A percentile compares a stretch with the other conserved stretches of the same genome.
Evolutionary conservation across 1,284 basidiomycete genomes (phyloP).

Genomic region (Cryptococcus maquisensis): DNA sequence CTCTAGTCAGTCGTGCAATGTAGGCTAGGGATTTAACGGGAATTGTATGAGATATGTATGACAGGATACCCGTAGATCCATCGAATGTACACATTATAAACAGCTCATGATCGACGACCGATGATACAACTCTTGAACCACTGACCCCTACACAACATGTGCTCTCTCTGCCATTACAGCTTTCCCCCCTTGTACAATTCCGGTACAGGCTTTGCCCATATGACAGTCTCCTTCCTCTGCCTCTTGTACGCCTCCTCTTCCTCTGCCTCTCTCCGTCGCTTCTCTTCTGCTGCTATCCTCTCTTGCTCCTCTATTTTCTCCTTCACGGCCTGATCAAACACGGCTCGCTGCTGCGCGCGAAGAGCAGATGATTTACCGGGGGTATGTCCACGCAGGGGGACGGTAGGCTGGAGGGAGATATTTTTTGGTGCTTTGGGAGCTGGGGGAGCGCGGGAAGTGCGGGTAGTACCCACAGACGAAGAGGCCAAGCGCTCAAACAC

Average conservation of each 20-base stretch:
- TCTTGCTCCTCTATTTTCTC: conserved; percentile 17
- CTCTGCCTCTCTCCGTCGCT: conserved; percentile 15
- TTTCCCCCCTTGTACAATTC: conserved; percentile 22
- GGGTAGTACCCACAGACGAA: not conserved
- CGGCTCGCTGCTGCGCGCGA: conserved; percentile 20
- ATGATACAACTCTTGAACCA: not conserved
- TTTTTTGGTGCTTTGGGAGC: not conserved
- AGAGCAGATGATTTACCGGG: conserved; percentile 30
- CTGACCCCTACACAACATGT: not conserved
- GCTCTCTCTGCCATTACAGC: not conserved
- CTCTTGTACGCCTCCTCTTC: conserved; percentile 26
- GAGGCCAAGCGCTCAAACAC: conserved; percentile 26
- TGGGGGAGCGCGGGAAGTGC: not conserved
- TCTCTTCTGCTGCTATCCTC: conserved; percentile 6
- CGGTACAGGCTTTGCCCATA: conserved; percentile 36
- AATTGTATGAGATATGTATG: not conserved
- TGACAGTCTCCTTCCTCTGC: conserved; percentile 28
- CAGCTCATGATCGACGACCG: too few relatives aligned
- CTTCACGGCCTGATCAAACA: conserved; percentile 19
- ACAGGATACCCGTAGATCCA: not conserved
- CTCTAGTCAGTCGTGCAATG: conserved; percentile 1
- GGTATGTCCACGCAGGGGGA: conserved; percentile 25
- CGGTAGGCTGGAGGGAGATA: conserved; percentile 4
- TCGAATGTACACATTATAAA: too few relatives aligned
- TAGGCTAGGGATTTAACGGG: not conserved